These are phyloP conservation scores for Colletotrichum abscissum DNA, from an alignment of 2,329 filamentous ascomycete species.

Conservation along the genomic window DNA sequence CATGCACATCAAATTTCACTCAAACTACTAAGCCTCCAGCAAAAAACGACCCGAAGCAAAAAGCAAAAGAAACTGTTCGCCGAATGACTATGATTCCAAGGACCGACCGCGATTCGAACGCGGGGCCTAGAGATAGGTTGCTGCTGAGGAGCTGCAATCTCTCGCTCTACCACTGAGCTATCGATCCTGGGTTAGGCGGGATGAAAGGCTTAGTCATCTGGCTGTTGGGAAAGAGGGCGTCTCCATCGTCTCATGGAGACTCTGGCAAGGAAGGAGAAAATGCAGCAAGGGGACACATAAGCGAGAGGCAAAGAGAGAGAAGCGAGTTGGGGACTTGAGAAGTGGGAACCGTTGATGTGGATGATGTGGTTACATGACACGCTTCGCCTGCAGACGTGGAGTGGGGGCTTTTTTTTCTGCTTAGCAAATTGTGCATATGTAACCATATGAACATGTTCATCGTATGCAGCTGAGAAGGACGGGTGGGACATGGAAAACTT, in stretches of 20 bases:
- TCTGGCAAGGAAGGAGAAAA: background rate
- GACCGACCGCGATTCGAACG: constrained; percentile 36
- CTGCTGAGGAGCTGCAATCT: constrained; percentile 28
- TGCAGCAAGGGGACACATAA: constrained; percentile 2
- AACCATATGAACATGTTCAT: background rate
- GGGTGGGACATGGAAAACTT: background rate
- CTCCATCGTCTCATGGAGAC: constrained; percentile 7
- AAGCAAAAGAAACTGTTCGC: background rate
- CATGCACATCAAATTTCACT: background rate
- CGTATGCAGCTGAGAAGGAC: background rate
- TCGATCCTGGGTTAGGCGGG: constrained; percentile 17
- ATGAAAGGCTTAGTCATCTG: constrained; percentile 14
- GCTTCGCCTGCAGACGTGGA: no score
- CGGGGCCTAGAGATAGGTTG: constrained; percentile 35
- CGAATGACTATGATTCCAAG: background rate
- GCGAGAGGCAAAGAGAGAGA: background rate
- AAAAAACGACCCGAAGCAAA: background rate
- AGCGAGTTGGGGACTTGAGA: constrained; percentile 16
- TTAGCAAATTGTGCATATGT: constrained; percentile 12
- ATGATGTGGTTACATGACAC: no score
- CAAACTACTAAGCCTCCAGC: background rate
- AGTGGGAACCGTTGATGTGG: background rate
- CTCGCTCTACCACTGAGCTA: constrained; percentile 37
- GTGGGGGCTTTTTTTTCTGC: background rate
- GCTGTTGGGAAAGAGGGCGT: background rate